Evolutionary conservation across 2,329 filamentous ascomycete species (phyloP).

Genomic region (Xylariomycetidae sp.): DNA sequence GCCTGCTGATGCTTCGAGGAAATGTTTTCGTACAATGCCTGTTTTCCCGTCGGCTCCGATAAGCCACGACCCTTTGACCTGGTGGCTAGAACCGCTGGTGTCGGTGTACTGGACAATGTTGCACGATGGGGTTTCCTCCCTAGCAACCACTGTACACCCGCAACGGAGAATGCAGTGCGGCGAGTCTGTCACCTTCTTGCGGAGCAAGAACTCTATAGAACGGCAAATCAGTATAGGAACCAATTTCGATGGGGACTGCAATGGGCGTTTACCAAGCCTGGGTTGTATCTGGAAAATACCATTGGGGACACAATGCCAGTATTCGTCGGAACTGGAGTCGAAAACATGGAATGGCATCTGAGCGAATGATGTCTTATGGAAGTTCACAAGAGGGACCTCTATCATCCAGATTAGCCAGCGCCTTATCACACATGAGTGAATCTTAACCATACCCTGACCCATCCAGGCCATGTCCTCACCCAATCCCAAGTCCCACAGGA

Average conservation of each 20-base stretch:
- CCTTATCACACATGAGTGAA: too few relatives aligned
- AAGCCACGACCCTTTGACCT: conserved; percentile 20
- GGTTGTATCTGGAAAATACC: conserved; percentile 18
- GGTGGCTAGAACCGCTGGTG: conserved; percentile 2
- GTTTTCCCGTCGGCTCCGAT: conserved; percentile 43
- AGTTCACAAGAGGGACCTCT: conserved; percentile 13
- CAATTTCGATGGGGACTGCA: neutral
- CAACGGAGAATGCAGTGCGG: conserved; percentile 15
- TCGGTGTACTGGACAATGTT: conserved; percentile 12
- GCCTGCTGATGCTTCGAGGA: conserved; percentile 34
- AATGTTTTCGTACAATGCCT: conserved; percentile 38
- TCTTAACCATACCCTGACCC: conserved; percentile 16
- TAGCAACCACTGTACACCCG: conserved; percentile 12
- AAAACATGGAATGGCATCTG: conserved; percentile 12
- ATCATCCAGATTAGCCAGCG: neutral
- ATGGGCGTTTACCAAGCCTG: conserved; percentile 12
- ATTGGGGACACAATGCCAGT: conserved; percentile 15
- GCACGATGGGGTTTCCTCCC: conserved; percentile 7
- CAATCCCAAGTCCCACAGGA: conserved; percentile 19
- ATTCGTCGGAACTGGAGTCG: conserved; percentile 7
- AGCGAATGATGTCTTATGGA: conserved; percentile 13
- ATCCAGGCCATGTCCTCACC: conserved; percentile 14
- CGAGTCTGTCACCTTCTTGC: conserved; percentile 7
- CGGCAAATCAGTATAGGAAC: conserved; percentile 3
- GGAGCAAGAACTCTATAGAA: conserved; percentile 12